These are phyloP conservation scores for Neurospora sp. DNA, from an alignment of 495 filamentous ascomycete species.

Conservation along the genomic window DNA sequence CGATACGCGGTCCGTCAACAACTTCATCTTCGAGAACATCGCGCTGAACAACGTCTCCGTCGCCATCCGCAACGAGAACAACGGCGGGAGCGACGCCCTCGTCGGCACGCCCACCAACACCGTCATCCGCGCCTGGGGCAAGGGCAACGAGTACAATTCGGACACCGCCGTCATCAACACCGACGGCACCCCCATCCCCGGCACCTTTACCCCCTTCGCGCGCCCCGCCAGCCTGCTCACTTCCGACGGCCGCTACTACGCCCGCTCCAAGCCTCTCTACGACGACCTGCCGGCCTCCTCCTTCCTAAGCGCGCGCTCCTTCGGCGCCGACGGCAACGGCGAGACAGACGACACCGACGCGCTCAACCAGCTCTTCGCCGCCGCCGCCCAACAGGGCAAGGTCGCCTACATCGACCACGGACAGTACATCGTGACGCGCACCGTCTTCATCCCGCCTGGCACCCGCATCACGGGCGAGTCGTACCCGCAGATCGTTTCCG, in stretches of 20 bases:
- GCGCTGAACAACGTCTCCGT: constrained; percentile 41
- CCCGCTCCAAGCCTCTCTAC: constrained; percentile 68
- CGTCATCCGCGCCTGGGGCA: constrained; percentile 40
- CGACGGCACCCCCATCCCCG: constrained; percentile 26
- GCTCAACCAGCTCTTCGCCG: constrained; percentile 58
- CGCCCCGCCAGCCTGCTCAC: constrained; percentile 28
- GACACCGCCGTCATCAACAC: constrained; percentile 17
- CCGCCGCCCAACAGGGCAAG: constrained; percentile 40
- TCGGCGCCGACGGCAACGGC: constrained; percentile 68
- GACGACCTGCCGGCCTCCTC: constrained; percentile 38
- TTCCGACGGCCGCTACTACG: constrained; percentile 34
- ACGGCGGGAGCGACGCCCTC: constrained; percentile 42
- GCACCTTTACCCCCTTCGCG: constrained; percentile 24
- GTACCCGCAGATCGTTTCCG: constrained; percentile 76
- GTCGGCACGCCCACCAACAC: constrained; percentile 42
- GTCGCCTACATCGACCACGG: constrained; percentile 84
- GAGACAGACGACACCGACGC: constrained; percentile 51
- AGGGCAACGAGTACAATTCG: constrained; percentile 27
- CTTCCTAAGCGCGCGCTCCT: constrained; percentile 60
- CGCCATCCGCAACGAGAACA: constrained; percentile 43
- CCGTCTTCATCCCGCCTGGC: constrained; percentile 62
- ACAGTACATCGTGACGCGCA: constrained; percentile 67
- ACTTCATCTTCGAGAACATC: constrained; percentile 56
- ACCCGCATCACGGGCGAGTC: constrained; percentile 72
- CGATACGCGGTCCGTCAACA: constrained; percentile 36